These are phyloP conservation scores for Xylariaceae sp. DNA, from an alignment of 2,329 filamentous ascomycete genomes.

Conservation along the genomic window DNA sequence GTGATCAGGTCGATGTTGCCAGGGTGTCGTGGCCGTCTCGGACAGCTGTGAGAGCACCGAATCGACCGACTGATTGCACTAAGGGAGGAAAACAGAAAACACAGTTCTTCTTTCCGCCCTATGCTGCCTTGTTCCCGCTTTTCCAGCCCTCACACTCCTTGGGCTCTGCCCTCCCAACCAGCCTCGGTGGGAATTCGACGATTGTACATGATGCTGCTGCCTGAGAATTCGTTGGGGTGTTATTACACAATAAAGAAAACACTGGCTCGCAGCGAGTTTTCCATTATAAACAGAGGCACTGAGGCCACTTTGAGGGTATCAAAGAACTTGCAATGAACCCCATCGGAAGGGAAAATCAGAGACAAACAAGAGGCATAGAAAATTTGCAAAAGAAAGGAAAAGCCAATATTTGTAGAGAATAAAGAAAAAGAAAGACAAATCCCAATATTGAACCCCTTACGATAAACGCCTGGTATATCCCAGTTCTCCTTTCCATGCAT, in stretches of 20 bases:
- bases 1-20: conserved; percentile 8
- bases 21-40: conserved; percentile 8
- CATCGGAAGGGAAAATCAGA: not conserved
- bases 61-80: conserved; percentile 5
- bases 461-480: conserved; percentile 22
- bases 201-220: conserved; percentile 17
- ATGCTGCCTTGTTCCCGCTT: not conserved
- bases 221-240: conserved; percentile 13
- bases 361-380: not conserved
- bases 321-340: conserved; percentile 4
- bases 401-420: conserved; percentile 11
- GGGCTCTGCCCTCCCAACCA: conserved; percentile 7
- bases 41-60: conserved; percentile 10
- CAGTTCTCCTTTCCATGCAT: conserved; percentile 14
- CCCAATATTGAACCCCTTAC: not conserved
- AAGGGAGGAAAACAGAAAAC: conserved; percentile 5
- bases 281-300: conserved; percentile 2
- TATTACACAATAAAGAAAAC: conserved; percentile 15
- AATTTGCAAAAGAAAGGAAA: conserved; percentile 5
- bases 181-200: conserved; percentile 12
- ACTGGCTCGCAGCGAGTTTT: conserved; percentile 14
- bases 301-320: not conserved
- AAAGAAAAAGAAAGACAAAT: conserved; percentile 7
- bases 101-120: conserved; percentile 12
- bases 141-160: conserved; percentile 1